Evolutionary conservation across 129 eudicot genomes (phyloP).

Genomic region (Kitagawia praeruptora): DNA sequence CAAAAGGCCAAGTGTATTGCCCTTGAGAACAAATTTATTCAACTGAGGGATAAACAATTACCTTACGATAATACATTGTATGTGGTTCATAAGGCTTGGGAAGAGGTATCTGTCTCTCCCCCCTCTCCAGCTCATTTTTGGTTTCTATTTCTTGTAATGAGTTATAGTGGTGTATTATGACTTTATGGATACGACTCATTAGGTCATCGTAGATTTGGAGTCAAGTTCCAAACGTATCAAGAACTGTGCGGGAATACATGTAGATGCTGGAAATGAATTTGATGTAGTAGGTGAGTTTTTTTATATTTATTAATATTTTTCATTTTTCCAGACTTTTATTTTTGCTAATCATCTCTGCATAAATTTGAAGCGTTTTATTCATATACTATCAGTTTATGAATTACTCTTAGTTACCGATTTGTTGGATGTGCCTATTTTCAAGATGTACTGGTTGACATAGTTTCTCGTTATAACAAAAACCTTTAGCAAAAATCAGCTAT

Average conservation of each 20-base stretch:
- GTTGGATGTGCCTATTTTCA: neutral
- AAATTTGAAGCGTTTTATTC: neutral
- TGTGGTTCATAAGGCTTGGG: constrained; percentile 61
- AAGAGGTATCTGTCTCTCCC: constrained; percentile 38
- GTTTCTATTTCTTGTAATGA: neutral
- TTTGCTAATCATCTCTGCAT: neutral
- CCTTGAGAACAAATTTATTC: constrained; percentile 50
- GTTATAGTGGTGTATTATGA: neutral
- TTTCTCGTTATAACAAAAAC: too few relatives aligned
- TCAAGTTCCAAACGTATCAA: constrained; percentile 41
- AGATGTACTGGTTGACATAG: neutral
- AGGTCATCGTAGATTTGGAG: constrained; percentile 71
- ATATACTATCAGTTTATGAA: neutral
- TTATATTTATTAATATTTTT: neutral
- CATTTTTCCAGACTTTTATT: neutral
- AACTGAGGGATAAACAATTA: constrained; percentile 53
- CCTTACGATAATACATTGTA: constrained; percentile 43
- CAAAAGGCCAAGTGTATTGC: constrained; percentile 58
- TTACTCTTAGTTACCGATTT: neutral
- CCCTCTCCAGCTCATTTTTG: neutral
- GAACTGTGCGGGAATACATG: constrained; percentile 18
- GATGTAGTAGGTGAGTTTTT: constrained; percentile 32
- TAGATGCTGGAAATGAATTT: constrained; percentile 26
- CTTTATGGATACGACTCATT: constrained; percentile 1
- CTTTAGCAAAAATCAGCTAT: neutral